phyloP scores from a whole-genome alignment of 345 rosid species.

The Brassica juncea region DNA sequence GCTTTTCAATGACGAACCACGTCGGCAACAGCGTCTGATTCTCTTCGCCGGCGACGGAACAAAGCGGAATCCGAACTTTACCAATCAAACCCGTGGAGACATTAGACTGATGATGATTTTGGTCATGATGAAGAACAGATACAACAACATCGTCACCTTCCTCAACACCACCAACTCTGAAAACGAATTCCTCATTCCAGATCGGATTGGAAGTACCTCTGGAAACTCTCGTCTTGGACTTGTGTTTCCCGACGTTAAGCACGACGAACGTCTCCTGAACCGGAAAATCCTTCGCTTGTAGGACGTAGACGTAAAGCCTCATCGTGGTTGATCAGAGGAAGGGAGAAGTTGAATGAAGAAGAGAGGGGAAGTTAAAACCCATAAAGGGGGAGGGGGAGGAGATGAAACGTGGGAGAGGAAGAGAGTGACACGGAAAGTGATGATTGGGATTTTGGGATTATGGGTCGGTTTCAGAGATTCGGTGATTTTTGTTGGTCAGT shows the following conservation, averaged over 20 bases:
- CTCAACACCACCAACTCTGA: conserved; percentile 45
- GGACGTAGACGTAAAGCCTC: conserved; percentile 75
- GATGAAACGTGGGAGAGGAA: conserved; percentile 39
- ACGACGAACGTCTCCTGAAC: conserved; percentile 54
- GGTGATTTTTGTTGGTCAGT: background rate
- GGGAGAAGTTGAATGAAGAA: conserved; percentile 1
- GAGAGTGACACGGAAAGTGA: conserved; percentile 40
- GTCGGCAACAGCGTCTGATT: conserved; percentile 73
- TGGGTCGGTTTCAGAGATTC: conserved; percentile 37
- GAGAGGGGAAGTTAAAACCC: conserved; percentile 28
- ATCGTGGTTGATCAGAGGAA: conserved; percentile 30
- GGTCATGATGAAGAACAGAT: conserved; percentile 50
- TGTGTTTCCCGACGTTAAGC: conserved; percentile 65
- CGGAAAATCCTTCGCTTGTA: conserved; percentile 70
- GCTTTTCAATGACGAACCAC: conserved; percentile 64
- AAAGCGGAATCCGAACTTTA: conserved; percentile 57
- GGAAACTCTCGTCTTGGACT: conserved; percentile 58
- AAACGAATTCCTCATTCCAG: conserved; percentile 86
- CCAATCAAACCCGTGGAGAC: conserved; percentile 55
- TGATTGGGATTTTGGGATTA: conserved; percentile 27
- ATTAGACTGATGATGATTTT: conserved; percentile 45
- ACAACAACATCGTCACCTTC: conserved; percentile 52
- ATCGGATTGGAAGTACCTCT: conserved; percentile 49
- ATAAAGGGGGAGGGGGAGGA: background rate
- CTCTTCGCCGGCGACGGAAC: conserved; percentile 47